Conservation (phyloP, 139 green algal species). For the Tetraselmis striata region DNA sequence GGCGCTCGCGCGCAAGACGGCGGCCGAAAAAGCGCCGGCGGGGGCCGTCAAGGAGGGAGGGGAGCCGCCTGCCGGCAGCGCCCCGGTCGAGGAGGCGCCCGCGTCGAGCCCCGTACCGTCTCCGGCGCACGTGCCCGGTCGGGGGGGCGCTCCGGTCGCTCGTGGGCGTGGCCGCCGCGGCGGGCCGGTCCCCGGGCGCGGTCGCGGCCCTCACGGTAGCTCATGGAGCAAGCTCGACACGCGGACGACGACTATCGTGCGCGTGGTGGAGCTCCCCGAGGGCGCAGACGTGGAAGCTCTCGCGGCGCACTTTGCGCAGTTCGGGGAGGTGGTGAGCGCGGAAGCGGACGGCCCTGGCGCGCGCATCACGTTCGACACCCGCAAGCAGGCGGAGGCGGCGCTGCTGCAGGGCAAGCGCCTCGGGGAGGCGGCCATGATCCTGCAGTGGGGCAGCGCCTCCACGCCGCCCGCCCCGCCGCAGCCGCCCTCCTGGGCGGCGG, state of each 20-base stretch:
- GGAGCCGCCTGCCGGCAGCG: neutral
- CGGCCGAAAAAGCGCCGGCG: neutral
- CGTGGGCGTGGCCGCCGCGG: neutral
- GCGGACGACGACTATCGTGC: slow-evolving; percentile 13
- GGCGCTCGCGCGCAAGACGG: neutral
- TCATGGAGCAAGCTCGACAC: slow-evolving; percentile 23
- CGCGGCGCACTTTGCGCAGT: slow-evolving; percentile 16
- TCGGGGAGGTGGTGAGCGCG: slow-evolving; percentile 14
- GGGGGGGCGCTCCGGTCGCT: neutral
- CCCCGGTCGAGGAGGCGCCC: neutral
- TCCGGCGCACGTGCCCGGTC: too few relatives aligned
- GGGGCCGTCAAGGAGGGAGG: neutral
- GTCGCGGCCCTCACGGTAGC: neutral
- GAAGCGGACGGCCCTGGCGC: slow-evolving; percentile 2
- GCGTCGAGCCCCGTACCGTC: too few relatives aligned
- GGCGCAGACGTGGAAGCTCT: slow-evolving; percentile 2
- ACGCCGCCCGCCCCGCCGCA: neutral
- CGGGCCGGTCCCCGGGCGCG: neutral
- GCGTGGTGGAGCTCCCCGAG: slow-evolving; percentile 12
- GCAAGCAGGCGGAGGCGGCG: slow-evolving; percentile 12
- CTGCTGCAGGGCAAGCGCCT: slow-evolving; percentile 11
- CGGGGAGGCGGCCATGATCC: slow-evolving; percentile 4
- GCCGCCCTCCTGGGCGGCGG: too few relatives aligned
- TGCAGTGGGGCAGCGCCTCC: slow-evolving; percentile 15
- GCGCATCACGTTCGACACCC: slow-evolving; percentile 12